phyloP scores from a whole-genome alignment of 2,329 filamentous ascomycete species.

The Fusarium chaquense region DNA sequence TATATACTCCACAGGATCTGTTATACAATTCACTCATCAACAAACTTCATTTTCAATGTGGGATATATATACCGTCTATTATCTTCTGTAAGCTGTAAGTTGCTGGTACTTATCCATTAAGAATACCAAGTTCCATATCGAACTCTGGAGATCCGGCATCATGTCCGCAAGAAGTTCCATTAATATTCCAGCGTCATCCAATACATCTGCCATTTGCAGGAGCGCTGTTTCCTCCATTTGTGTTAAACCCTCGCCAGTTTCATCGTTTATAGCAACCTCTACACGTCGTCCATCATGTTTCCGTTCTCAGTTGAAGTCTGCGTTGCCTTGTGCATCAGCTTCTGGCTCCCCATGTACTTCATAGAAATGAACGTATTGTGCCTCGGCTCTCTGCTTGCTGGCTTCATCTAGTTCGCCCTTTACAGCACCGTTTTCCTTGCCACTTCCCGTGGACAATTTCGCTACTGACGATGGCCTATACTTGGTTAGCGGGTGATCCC shows the following conservation, averaged over 20 bases:
- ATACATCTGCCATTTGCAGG: constrained; percentile 20
- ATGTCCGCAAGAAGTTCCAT: constrained; percentile 9
- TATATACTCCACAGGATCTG: constrained; percentile 4
- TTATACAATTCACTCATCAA: neutral
- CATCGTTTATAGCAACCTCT: constrained; percentile 20
- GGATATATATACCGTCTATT: constrained; percentile 22
- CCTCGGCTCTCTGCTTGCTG: constrained; percentile 64
- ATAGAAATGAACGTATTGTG: constrained; percentile 64
- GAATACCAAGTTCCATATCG: neutral
- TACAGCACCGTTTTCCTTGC: constrained; percentile 61
- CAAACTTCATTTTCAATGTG: constrained; percentile 1
- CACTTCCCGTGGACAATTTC: constrained; percentile 53
- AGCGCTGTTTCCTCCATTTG: constrained; percentile 32
- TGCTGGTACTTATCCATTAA: constrained; percentile 4
- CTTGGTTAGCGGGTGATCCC: constrained; percentile 22
- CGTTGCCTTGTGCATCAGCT: constrained; percentile 61
- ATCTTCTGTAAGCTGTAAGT: constrained; percentile 2
- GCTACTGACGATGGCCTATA: constrained; percentile 62
- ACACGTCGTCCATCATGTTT: constrained; percentile 1
- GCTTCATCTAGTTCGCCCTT: constrained; percentile 63
- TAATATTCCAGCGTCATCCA: constrained; percentile 29
- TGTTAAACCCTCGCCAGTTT: constrained; percentile 31
- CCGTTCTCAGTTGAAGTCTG: constrained; percentile 60
- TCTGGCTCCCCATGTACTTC: constrained; percentile 63
- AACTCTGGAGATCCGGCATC: constrained; percentile 9